Conservation (phyloP, 2,329 filamentous ascomycete genomes). For the Cercospora sojina region DNA sequence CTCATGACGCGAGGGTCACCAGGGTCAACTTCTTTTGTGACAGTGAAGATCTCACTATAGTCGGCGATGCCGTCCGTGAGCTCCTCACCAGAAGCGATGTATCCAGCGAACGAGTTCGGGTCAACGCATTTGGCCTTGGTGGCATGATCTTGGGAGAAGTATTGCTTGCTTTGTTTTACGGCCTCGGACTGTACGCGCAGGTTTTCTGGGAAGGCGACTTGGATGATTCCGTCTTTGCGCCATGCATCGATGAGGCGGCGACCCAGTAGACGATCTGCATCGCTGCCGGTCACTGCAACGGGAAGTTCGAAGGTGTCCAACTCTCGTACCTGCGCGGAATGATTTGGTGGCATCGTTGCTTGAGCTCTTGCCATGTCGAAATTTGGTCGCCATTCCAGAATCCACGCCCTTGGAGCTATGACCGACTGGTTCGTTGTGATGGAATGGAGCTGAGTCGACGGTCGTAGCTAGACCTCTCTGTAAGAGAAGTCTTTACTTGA, state of each 20-base stretch:
- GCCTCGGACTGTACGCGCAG: conserved; percentile 16
- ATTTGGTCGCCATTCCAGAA: background rate
- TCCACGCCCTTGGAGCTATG: background rate
- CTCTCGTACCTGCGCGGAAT: conserved; percentile 11
- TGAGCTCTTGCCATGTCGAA: conserved; percentile 5
- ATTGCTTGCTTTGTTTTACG: conserved; percentile 17
- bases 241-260: conserved; percentile 10
- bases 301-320: conserved; percentile 16
- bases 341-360: conserved; percentile 12
- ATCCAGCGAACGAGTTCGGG: conserved; percentile 16
- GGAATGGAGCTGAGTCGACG: background rate
- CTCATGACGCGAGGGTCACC: conserved; percentile 11
- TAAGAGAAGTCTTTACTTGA: background rate
- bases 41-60: conserved; percentile 20
- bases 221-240: conserved; percentile 15
- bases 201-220: conserved; percentile 12
- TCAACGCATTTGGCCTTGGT: conserved; percentile 16
- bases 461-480: background rate
- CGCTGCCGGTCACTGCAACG: conserved; percentile 14
- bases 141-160: conserved; percentile 11
- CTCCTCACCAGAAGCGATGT: conserved; percentile 19
- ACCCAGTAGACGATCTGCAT: conserved; percentile 2
- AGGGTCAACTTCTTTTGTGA: conserved; percentile 15
- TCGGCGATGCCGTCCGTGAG: conserved; percentile 20
- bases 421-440: background rate